Base-by-base conservation (phyloP, 2,329 filamentous ascomycete genomes). In the Niveomyces coronatus region DNA sequence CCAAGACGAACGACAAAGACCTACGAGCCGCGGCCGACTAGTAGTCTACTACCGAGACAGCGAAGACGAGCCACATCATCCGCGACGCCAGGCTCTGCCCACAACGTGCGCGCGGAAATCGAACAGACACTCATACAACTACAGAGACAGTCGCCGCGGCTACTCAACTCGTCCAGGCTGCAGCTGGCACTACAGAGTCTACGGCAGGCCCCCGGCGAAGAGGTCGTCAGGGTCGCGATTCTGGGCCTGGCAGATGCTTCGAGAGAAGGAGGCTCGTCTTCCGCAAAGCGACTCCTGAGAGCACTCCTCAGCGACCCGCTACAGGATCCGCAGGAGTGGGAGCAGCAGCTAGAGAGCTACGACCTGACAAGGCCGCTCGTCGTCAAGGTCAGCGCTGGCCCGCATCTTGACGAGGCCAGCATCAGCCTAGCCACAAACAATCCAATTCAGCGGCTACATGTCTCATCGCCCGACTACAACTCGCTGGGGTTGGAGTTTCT, bases 291-390 rank as follows among this genome's bases (percentile, higher is more conserved):
- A 42, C 65, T 95, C 8, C 68, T 87, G 31, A 73, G 78, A 29
- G 63, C 88, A 24, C 60, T 86, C 10, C 63, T 87, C 2, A 79
- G 80, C 3, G 83, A 88, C 55, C 81, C 83, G 4, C 58, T 88
- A 46, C 67, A 67, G 26, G 60, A 70, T 5, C 69, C 74, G 45
- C 69, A 76, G 46, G 57, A 66, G 18, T 88, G 83, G 83, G 83
- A 88, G 57, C 63, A 64, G 50, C 63, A 76, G 41, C 55, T 87
- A 42, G 66, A 71, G 10, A 52, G 54, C 10, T 65, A 71, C 43
- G 66, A 72, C 45, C 56, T 64, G 19, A 55, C 61, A 20, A 66
- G 66, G 43, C 79, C 81, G 3, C 56, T 87, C 40, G 62, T 87
- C 14, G 67, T 88, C 41, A 39, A 34, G 17, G 19, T 39, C 24